Evolutionary conservation across 2,329 filamentous ascomycete genomes (phyloP), one percentile per base, ranked within the genome.

Genomic region (Cercospora brassicicola): DNA sequence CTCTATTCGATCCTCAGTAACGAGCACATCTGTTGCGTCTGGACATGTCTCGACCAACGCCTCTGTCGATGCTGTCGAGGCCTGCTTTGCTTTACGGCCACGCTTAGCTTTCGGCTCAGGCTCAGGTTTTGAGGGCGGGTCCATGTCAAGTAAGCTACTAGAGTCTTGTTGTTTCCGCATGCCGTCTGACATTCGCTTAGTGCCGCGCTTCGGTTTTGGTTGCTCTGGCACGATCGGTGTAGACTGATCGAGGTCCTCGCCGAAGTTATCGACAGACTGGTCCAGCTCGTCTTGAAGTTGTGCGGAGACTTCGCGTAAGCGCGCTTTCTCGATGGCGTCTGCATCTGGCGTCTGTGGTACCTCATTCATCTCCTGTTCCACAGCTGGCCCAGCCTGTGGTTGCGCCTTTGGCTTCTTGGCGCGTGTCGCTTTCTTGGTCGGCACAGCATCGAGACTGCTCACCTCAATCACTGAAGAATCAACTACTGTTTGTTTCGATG

Each of bases 121-220:
- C 57, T 80, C 81, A 6, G 75, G 67, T n/a, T 69, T 66, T 28
- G 71, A 68, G 15, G 72, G 67, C 33, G 69, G 71, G 26, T 76
- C 72, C n/a, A 71, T 65, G 6, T 73, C 59, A n/a, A 75, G 59
- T 3, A 75, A 53, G 59, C 70, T 75, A 68, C 45, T 70, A 69
- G 30, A 65, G 9, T 73, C 70, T 56, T 62, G 62, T 65, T 76
- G 66, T 67, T 80, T 79, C 10, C 68, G 62, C 36, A 73, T 53
- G 4, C 80, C 79, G 60, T 81, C 78, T 59, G 79, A 81, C 3
- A 74, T 78, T 11, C 81, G 74, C 71, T 82, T 82, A 13, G 72
- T 67, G 10, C 78, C 78, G 9, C 77, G 73, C 64, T 75, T 77
- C 2, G 73, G 53, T 65, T 72, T 73, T 13, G 62, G 15, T 13